Base-by-base conservation (phyloP, 2,329 filamentous ascomycete species). In the Ophiocordyceps australis region DNA sequence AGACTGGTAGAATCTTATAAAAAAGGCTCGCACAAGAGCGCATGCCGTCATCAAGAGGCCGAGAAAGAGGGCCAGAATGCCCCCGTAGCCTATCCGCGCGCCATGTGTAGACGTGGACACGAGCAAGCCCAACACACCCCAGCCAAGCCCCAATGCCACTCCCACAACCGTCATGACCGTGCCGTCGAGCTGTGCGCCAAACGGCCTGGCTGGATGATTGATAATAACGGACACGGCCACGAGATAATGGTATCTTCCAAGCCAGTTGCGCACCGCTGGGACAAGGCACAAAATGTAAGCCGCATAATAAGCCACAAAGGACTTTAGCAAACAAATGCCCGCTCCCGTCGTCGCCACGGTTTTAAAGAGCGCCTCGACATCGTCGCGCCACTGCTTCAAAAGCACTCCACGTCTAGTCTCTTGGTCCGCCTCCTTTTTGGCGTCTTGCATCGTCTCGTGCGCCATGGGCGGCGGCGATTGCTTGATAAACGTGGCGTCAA, bases 121-220 rank as follows among this genome's bases (percentile, higher is more conserved):
- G 38, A 63, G 54, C 5, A 71, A 39, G 1, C 59, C 65, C 24
- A 69, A 49, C 7, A 54, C 49, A 3, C 65, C 66, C 58, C 65
- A 68, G 9, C 54, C 64, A 7, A 71, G 40, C 2, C 66, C 66
- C 17, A 54, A 49, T 5, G 57, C 57, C 2, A 61, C 60, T 4
- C 66, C 66, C 5, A 63, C 17, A n/a, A 55, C 58, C 5, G 64
- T 69, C 13, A 64, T 41, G 22, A 65, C 28, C 4, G 57, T 44
- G 3, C 66, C 66, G 37, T 72, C 66, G 14, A 71, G 40, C 34
- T 72, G 65, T 9, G 63, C 57, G 5, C 66, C 66, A 26, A 70
- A 36, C 2, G 62, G 58, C 20, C 66, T 52, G 14, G 59, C 62
- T 4, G 66, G 54, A 35, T 72, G 66, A 30, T 70, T 71, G 23